These are phyloP conservation scores for Epichloe gansuensis DNA, from an alignment of 2,329 filamentous ascomycete genomes.

Conservation along the genomic window DNA sequence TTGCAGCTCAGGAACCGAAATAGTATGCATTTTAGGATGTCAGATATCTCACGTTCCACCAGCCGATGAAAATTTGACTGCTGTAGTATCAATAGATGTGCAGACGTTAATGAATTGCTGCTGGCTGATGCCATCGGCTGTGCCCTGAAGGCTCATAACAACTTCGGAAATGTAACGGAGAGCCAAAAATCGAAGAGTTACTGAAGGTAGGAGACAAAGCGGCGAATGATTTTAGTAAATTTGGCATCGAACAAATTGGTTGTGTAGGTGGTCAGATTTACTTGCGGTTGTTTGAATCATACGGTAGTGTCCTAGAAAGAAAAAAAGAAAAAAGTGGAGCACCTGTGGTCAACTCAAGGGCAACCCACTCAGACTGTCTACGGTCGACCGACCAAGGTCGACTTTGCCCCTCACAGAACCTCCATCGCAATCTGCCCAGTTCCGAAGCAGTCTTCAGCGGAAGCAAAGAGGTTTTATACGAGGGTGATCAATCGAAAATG, in stretches of 20 bases:
- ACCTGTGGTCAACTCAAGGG: neutral
- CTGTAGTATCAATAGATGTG: neutral
- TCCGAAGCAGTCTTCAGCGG: neutral
- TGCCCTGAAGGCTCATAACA: neutral
- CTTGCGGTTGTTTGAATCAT: too few species aligned
- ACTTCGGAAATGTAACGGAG: neutral
- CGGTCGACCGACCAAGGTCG: too few species aligned
- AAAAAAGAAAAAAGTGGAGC: neutral
- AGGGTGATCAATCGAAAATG: too few species aligned
- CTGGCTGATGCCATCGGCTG: neutral
- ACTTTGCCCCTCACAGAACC: neutral
- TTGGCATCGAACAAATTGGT: too few species aligned
- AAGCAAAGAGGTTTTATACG: neutral
- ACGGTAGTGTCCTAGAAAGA: neutral
- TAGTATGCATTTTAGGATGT: slow-evolving; percentile 10
- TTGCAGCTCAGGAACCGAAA: slow-evolving; percentile 22
- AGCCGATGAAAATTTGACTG: neutral
- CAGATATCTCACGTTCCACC: too few species aligned
- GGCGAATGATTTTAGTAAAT: too few species aligned
- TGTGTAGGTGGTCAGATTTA: too few species aligned
- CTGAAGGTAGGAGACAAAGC: neutral
- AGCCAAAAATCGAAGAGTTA: neutral
- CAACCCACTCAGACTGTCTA: neutral
- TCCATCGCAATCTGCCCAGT: neutral
- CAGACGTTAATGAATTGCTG: neutral